Evolutionary conservation across 2,329 filamentous ascomycete genomes (phyloP).

Genomic region (Ophiostoma tasmaniense): DNA sequence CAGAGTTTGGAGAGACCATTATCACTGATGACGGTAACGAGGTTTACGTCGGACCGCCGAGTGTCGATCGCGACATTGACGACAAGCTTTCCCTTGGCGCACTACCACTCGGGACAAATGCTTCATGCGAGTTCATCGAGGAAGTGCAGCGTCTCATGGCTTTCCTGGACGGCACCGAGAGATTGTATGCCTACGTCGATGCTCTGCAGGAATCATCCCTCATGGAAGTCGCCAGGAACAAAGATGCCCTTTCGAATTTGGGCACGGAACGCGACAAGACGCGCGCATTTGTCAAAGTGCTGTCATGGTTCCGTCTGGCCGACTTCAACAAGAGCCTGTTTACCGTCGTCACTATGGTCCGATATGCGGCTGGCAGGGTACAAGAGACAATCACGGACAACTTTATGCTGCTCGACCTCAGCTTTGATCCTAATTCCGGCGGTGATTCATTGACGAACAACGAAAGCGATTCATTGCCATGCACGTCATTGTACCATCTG

Average conservation of each 20-base stretch:
- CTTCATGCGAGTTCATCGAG: constrained; percentile 35
- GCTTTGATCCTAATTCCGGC: too few relatives aligned
- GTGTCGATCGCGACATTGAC: not conserved
- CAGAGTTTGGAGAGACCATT: not conserved
- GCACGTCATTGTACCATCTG: not conserved
- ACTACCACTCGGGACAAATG: not conserved
- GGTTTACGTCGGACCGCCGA: not conserved
- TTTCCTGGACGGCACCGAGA: constrained; percentile 52
- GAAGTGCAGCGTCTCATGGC: constrained; percentile 56
- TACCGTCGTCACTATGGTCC: constrained; percentile 5
- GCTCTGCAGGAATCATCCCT: constrained; percentile 11
- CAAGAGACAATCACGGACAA: not conserved
- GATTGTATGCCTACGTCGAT: constrained; percentile 50
- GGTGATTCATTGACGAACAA: too few relatives aligned
- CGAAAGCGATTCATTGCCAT: not conserved
- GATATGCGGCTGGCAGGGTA: not conserved
- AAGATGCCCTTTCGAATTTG: too few relatives aligned
- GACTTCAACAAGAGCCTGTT: constrained; percentile 8
- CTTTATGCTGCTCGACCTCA: not conserved
- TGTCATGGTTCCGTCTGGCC: constrained; percentile 22
- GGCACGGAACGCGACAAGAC: constrained; percentile 28
- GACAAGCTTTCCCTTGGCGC: not conserved
- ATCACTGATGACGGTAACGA: not conserved
- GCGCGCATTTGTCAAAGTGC: constrained; percentile 37
- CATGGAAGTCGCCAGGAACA: too few relatives aligned